Conservation (phyloP, 148 eudicot genomes). For the Talinum fruticosum region DNA sequence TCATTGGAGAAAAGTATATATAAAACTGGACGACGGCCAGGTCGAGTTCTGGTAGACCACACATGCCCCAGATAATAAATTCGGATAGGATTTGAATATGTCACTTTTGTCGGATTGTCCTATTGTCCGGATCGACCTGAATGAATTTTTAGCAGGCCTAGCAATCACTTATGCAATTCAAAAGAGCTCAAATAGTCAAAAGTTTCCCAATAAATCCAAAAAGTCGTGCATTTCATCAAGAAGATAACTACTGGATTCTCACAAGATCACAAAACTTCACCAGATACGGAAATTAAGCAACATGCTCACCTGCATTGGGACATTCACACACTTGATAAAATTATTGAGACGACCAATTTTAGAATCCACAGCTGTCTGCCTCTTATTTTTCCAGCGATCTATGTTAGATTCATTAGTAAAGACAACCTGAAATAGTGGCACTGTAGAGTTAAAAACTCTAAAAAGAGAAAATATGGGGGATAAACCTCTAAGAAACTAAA, state of each 20-base stretch:
- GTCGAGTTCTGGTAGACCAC: too few relatives aligned
- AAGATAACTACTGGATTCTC: not conserved
- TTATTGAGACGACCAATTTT: conserved; percentile 77
- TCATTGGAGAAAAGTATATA: too few relatives aligned
- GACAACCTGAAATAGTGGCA: conserved; percentile 50
- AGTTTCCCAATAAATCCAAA: not conserved
- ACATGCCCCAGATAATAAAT: too few relatives aligned
- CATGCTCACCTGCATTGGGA: conserved; percentile 74
- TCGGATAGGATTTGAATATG: too few relatives aligned
- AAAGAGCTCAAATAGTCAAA: not conserved
- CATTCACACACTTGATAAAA: conserved; percentile 65
- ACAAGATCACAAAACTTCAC: not conserved
- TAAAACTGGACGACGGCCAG: too few relatives aligned
- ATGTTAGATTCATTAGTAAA: conserved; percentile 95
- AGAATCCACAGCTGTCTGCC: conserved; percentile 91
- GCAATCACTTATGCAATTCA: not conserved
- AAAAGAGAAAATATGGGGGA: not conserved
- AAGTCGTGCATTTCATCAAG: not conserved
- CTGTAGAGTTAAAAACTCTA: not conserved
- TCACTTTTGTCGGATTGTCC: too few relatives aligned
- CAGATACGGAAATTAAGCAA: not conserved
- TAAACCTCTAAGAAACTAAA: not conserved
- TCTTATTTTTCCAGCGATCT: conserved; percentile 89
- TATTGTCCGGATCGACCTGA: too few relatives aligned
- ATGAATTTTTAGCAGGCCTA: too few relatives aligned